phyloP scores from a whole-genome alignment of 1,284 basidiomycete species.

The Thecaphora thlaspeos region DNA sequence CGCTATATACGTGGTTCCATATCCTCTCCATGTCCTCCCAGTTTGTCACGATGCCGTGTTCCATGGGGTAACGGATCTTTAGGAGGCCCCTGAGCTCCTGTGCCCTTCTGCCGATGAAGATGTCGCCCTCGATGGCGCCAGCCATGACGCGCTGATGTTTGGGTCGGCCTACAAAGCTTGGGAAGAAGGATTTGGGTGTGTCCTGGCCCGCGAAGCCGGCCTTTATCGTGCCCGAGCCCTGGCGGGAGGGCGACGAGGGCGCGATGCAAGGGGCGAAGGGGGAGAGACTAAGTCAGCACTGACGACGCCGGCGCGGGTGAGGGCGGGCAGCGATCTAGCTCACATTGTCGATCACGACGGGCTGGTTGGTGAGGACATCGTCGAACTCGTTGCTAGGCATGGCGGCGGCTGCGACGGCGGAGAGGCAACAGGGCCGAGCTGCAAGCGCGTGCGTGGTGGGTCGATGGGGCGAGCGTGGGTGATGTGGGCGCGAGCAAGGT shows the following conservation, averaged over 20 bases:
- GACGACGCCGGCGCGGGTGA: neutral
- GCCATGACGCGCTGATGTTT: slow-evolving; percentile 57
- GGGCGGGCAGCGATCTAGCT: neutral
- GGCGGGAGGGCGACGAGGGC: too few species aligned
- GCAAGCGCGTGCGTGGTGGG: neutral
- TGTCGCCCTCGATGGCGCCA: slow-evolving; percentile 56
- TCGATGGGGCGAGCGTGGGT: too few species aligned
- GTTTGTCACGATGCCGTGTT: slow-evolving; percentile 57
- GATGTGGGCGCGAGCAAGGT: too few species aligned
- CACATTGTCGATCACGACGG: slow-evolving; percentile 56
- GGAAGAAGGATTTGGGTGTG: slow-evolving; percentile 56
- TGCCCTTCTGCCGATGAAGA: slow-evolving; percentile 54
- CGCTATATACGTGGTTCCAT: slow-evolving; percentile 54
- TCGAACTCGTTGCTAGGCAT: slow-evolving; percentile 50
- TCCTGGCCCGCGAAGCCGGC: slow-evolving; percentile 57
- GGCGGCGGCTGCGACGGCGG: neutral
- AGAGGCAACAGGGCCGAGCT: neutral
- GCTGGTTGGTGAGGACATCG: slow-evolving; percentile 58
- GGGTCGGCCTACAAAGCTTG: slow-evolving; percentile 53
- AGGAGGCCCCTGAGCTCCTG: slow-evolving; percentile 55
- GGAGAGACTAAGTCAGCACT: neutral
- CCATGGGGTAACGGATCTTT: slow-evolving; percentile 56
- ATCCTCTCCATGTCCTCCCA: slow-evolving; percentile 58
- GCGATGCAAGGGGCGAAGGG: too few species aligned
- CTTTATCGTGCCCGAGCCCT: slow-evolving; percentile 57